A percentile compares a stretch with the other conserved stretches of the same genome.
These are phyloP conservation scores for Benincasa hispida DNA, from an alignment of 306 rosid species.

Conservation along the genomic window DNA sequence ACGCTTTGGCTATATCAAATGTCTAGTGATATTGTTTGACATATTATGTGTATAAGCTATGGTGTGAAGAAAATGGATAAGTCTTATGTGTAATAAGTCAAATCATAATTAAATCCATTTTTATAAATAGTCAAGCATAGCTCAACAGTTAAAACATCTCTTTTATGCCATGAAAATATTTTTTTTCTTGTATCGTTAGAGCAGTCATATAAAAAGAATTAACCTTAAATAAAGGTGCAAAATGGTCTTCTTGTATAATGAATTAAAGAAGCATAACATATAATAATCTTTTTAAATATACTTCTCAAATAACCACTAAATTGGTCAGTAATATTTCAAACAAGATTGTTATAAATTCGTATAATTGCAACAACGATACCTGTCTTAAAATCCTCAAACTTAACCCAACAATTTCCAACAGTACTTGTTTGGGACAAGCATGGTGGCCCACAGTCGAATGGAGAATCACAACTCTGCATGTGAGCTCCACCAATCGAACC, in stretches of 20 bases:
- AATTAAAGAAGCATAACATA: background rate
- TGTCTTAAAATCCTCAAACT: background rate
- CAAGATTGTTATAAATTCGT: background rate
- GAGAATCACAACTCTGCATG: background rate
- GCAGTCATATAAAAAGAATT: too few species aligned
- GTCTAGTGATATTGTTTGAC: background rate
- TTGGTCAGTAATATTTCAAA: background rate
- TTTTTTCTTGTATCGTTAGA: too few species aligned
- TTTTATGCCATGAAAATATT: background rate
- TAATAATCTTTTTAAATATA: background rate
- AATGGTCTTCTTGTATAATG: background rate
- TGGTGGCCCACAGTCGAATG: background rate
- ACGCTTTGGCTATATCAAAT: background rate
- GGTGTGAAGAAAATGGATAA: background rate
- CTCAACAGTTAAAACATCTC: background rate
- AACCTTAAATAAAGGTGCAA: background rate
- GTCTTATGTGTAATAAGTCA: too few species aligned
- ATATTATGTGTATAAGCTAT: background rate
- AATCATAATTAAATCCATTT: background rate
- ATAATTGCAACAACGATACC: background rate
- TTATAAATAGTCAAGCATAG: too few species aligned
- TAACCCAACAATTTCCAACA: background rate
- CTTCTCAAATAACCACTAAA: background rate
- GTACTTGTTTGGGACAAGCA: background rate
- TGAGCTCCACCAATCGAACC: background rate